Percentiles rank a stretch among this genome's conserved stretches.
Evolutionary conservation across 768 basidiomycete species (phyloP).

Genomic region (Leucosporidium creatinivorum): DNA sequence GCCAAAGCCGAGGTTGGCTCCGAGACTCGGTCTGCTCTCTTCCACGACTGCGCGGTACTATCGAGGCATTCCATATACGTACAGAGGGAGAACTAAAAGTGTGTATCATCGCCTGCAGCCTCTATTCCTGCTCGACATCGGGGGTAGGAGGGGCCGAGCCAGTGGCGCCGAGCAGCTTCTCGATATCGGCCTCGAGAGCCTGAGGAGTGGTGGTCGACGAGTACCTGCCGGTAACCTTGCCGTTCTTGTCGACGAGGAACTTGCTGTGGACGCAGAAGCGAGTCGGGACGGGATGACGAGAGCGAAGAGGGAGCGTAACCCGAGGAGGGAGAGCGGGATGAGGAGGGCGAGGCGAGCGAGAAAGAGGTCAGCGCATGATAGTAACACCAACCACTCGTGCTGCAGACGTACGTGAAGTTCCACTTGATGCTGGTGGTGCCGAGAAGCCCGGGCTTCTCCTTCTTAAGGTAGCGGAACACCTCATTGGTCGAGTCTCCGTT

Average conservation of each 20-base stretch:
- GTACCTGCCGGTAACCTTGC: conserved; percentile 64
- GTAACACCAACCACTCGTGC: not conserved
- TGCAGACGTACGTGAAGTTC: conserved; percentile 68
- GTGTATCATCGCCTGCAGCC: too few species aligned
- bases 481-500: conserved; percentile 79
- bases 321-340: not conserved
- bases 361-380: not conserved
- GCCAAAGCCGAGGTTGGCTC: too few species aligned
- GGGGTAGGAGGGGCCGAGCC: not conserved
- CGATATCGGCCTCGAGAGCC: conserved; percentile 57
- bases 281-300: not conserved
- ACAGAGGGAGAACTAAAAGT: too few species aligned
- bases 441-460: conserved; percentile 63
- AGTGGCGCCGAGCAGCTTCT: conserved; percentile 49
- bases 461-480: conserved; percentile 74
- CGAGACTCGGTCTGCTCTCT: too few species aligned
- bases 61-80: too few species aligned
- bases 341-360: not conserved
- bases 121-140: not conserved
- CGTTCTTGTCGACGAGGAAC: conserved; percentile 61
- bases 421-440: conserved; percentile 54
- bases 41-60: too few species aligned
- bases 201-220: conserved; percentile 61
- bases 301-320: not conserved
- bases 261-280: conserved; percentile 24